A percentile compares a stretch with the other conserved stretches of the same genome.
Evolutionary conservation across 192 early-diverging fungal species (phyloP).

Genomic region (Coemansia javaensis): DNA sequence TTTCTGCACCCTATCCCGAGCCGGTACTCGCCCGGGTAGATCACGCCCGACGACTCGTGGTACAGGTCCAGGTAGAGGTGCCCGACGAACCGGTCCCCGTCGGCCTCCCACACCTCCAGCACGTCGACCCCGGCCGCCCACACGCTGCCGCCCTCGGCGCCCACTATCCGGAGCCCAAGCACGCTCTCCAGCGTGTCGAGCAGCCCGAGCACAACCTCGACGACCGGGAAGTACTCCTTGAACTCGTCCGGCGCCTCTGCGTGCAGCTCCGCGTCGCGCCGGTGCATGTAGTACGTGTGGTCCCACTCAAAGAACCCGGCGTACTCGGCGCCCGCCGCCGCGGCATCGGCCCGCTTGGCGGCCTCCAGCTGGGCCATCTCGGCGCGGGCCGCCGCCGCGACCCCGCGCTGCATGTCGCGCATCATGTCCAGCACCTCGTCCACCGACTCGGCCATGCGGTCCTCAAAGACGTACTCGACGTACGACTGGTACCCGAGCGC

Average conservation of each 20-base stretch:
- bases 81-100: slow-evolving; percentile 53
- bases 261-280: slow-evolving; percentile 57
- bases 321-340: slow-evolving; percentile 8
- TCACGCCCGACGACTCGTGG: too few relatives aligned
- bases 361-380: slow-evolving; percentile 53
- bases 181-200: slow-evolving; percentile 61
- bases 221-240: slow-evolving; percentile 64
- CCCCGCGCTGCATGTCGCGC: slow-evolving; percentile 2
- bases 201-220: slow-evolving; percentile 52
- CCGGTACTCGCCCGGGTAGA: too few relatives aligned
- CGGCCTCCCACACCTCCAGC: slow-evolving; percentile 64
- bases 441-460: slow-evolving; percentile 65
- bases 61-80: slow-evolving; percentile 68
- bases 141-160: slow-evolving; percentile 44
- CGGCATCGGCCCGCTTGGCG: slow-evolving; percentile 26
- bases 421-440: slow-evolving; percentile 52
- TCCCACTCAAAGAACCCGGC: slow-evolving; percentile 60
- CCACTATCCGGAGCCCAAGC: slow-evolving; percentile 55
- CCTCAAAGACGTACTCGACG: slow-evolving; percentile 60
- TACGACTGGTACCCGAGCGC: slow-evolving; percentile 64
- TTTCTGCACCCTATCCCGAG: slow-evolving; percentile 35
- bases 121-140: slow-evolving; percentile 71
- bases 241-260: slow-evolving; percentile 60
- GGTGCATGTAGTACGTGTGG: slow-evolving; percentile 58
- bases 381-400: slow-evolving; percentile 51